A percentile compares a stretch with the other conserved stretches of the same genome.
phyloP scores from a whole-genome alignment of 2,329 filamentous ascomycete species.

The Aspergillus carbonarius region DNA sequence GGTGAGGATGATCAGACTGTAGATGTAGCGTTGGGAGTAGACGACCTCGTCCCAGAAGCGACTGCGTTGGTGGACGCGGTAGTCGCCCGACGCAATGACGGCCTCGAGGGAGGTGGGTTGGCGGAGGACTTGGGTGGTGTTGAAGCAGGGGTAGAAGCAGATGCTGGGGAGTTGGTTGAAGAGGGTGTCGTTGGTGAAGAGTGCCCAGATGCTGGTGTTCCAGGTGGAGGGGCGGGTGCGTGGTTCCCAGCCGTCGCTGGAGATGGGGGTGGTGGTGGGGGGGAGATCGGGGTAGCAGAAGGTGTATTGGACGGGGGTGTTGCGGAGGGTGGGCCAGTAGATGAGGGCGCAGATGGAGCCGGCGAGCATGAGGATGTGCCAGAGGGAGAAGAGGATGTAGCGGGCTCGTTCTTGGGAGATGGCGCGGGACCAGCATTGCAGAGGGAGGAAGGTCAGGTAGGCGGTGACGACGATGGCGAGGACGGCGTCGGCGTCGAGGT shows the following conservation, averaged over 20 bases:
- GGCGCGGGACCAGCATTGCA: slow-evolving; percentile 35
- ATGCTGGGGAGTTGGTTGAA: slow-evolving; percentile 25
- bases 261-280: slow-evolving; percentile 16
- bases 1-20: slow-evolving; percentile 27
- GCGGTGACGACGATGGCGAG: slow-evolving; percentile 35
- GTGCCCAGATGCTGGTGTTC: slow-evolving; percentile 31
- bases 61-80: slow-evolving; percentile 8
- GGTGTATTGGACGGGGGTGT: slow-evolving; percentile 28
- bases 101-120: slow-evolving; percentile 21
- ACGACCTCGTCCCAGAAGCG: slow-evolving; percentile 17
- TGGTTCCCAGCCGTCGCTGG: slow-evolving; percentile 29
- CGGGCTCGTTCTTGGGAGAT: slow-evolving; percentile 27
- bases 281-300: slow-evolving; percentile 32
- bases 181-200: slow-evolving; percentile 23
- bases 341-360: slow-evolving; percentile 31
- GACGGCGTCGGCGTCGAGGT: slow-evolving; percentile 34
- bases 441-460: slow-evolving; percentile 34
- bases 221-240: slow-evolving; percentile 25
- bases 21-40: slow-evolving; percentile 30
- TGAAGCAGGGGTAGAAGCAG: slow-evolving; percentile 37
- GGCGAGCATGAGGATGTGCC: slow-evolving; percentile 34
- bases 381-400: slow-evolving; percentile 29
- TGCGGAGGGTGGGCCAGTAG: slow-evolving; percentile 20
- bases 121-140: slow-evolving; percentile 28
- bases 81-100: slow-evolving; percentile 8